Conservation (phyloP, 2,329 filamentous ascomycete species). For the Catunica adiposa region DNA sequence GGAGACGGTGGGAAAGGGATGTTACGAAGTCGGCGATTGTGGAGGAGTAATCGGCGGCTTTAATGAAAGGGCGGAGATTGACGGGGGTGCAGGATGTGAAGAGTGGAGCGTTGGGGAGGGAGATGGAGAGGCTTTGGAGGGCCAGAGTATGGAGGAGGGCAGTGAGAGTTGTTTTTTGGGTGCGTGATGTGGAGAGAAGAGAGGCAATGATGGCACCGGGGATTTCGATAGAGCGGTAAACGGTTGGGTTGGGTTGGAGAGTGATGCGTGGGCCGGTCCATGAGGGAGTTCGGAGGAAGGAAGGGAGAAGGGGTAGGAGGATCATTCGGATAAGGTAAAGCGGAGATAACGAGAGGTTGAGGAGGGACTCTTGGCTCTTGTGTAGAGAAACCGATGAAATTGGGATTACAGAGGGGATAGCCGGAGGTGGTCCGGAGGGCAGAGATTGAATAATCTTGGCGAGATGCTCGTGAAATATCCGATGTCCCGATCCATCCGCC, state of each 20-base stretch:
- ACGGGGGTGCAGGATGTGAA: conserved; percentile 25
- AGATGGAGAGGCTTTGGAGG: conserved; percentile 24
- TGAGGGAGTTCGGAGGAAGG: conserved; percentile 15
- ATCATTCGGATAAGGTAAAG: conserved; percentile 26
- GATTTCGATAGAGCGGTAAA: conserved; percentile 25
- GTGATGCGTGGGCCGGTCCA: conserved; percentile 27
- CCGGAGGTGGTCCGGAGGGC: neutral
- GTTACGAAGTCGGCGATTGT: conserved; percentile 23
- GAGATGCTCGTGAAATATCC: conserved; percentile 32
- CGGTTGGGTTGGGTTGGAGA: conserved; percentile 22
- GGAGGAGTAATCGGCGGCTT: neutral
- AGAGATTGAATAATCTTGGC: conserved; percentile 26
- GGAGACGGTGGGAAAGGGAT: conserved; percentile 20
- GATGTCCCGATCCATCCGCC: conserved; percentile 33
- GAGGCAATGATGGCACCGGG: conserved; percentile 17
- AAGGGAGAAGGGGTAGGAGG: conserved; percentile 25
- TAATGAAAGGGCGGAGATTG: conserved; percentile 23
- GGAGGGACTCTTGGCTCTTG: conserved; percentile 26
- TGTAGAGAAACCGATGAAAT: conserved; percentile 17
- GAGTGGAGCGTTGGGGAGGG: conserved; percentile 21
- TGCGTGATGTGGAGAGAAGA: conserved; percentile 26
- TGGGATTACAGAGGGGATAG: conserved; percentile 16
- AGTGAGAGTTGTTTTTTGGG: conserved; percentile 30
- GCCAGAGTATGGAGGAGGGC: conserved; percentile 31
- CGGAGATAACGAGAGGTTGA: conserved; percentile 23